Percentiles rank a stretch among this genome's conserved stretches.
phyloP scores from a whole-genome alignment of 345 rosid genomes.

The Diplotaxis tenuifolia region DNA sequence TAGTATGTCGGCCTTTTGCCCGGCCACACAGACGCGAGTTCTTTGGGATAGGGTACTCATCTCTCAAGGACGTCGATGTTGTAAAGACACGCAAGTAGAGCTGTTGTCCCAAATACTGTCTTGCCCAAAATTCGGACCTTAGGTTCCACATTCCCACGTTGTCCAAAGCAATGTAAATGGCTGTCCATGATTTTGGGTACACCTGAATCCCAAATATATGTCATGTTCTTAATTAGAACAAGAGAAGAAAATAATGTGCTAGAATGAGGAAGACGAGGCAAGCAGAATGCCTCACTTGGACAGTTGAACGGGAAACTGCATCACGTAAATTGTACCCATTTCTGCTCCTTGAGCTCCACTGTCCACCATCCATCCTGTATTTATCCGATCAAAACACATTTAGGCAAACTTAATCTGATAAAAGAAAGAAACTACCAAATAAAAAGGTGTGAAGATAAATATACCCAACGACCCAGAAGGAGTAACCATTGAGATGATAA shows the following conservation, averaged over 20 bases:
- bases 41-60: slow-evolving; percentile 88
- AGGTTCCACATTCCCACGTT: slow-evolving; percentile 99
- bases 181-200: slow-evolving; percentile 89
- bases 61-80: slow-evolving; percentile 70
- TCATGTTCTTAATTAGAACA: neutral
- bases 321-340: slow-evolving; percentile 78
- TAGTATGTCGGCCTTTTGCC: slow-evolving; percentile 70
- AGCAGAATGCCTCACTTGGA: slow-evolving; percentile 50
- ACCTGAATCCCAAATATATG: slow-evolving; percentile 50
- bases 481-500: slow-evolving; percentile 88
- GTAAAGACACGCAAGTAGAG: slow-evolving; percentile 82
- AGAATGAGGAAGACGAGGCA: neutral
- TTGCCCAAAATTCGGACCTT: slow-evolving; percentile 90
- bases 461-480: slow-evolving; percentile 90
- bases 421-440: neutral
- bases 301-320: slow-evolving; percentile 70
- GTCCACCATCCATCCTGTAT: slow-evolving; percentile 95
- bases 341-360: slow-evolving; percentile 70
- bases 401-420: neutral
- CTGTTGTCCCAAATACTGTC: slow-evolving; percentile 96
- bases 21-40: slow-evolving; percentile 79
- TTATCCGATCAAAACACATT: neutral
- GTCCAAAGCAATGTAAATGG: slow-evolving; percentile 83
- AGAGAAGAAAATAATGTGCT: neutral
- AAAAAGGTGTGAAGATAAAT: slow-evolving; percentile 15